phyloP scores from a whole-genome alignment of 1,284 basidiomycete genomes.

The Ustilago xerochloae region DNA sequence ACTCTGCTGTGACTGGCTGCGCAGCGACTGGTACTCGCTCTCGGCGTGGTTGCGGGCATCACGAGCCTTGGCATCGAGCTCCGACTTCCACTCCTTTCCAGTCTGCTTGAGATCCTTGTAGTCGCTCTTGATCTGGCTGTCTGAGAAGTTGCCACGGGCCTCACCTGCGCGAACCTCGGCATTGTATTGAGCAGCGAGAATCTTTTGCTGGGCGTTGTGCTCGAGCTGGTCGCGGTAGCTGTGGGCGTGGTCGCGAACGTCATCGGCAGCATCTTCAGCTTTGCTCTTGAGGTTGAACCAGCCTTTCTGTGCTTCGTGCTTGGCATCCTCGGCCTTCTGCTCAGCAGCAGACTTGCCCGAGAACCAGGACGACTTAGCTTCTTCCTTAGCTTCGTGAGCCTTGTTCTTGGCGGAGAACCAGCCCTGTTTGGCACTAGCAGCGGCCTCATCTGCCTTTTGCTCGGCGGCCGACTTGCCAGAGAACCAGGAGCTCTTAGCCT shows the following conservation, averaged over 20 bases:
- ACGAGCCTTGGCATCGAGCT: constrained; percentile 33
- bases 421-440: constrained; percentile 18
- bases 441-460: constrained; percentile 31
- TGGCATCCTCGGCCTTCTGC: constrained; percentile 29
- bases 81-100: constrained; percentile 39
- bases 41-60: constrained; percentile 39
- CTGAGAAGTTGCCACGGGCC: constrained; percentile 15
- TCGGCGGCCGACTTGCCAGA: constrained; percentile 24
- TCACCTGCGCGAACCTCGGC: constrained; percentile 42
- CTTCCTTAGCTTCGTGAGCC: constrained; percentile 26
- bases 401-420: constrained; percentile 40
- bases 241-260: constrained; percentile 7
- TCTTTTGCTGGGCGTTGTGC: constrained; percentile 49
- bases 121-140: constrained; percentile 11
- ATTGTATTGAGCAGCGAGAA: constrained; percentile 50
- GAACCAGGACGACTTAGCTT: constrained; percentile 32
- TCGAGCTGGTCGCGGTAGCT: constrained; percentile 34
- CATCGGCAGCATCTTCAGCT: constrained; percentile 31
- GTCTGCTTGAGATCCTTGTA: constrained; percentile 37
- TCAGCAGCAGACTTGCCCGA: constrained; percentile 32
- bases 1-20: constrained; percentile 31
- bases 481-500: constrained; percentile 35
- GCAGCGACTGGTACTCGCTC: constrained; percentile 25
- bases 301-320: constrained; percentile 36
- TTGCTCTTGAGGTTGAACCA: constrained; percentile 48